Conservation (phyloP, 345 rosid species). For the Salix exigua region DNA sequence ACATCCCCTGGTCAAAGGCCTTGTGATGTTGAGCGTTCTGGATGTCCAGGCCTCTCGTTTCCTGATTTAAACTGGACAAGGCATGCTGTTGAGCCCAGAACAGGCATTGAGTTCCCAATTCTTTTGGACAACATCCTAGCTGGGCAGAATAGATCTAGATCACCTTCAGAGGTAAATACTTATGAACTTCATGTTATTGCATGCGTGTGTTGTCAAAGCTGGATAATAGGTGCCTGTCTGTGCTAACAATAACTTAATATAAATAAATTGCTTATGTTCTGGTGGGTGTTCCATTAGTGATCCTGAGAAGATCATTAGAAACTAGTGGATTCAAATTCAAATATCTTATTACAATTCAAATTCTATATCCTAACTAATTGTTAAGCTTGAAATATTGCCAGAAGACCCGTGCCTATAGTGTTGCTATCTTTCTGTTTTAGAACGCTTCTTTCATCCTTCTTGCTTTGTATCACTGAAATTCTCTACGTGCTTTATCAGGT, state of each 20-base stretch:
- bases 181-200: not conserved
- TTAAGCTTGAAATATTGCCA: not conserved
- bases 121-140: constrained; percentile 38
- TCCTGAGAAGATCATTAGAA: not conserved
- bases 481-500: constrained; percentile 44
- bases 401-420: not conserved
- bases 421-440: not conserved
- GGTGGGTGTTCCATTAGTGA: not conserved
- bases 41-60: constrained; percentile 43
- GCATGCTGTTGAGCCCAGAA: constrained; percentile 62
- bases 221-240: not conserved
- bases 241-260: not conserved
- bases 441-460: not conserved
- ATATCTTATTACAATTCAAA: not conserved
- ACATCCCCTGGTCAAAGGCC: constrained; percentile 42
- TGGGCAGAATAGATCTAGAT: constrained; percentile 32
- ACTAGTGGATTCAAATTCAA: not conserved
- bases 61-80: constrained; percentile 48
- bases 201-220: not conserved
- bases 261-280: not conserved
- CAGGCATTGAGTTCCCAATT: constrained; percentile 81
- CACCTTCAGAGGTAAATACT: constrained; percentile 58
- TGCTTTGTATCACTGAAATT: not conserved
- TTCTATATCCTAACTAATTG: not conserved
- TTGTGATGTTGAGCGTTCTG: constrained; percentile 49